Percentiles rank a stretch among this genome's conserved stretches.
phyloP scores from a whole-genome alignment of 306 rosid genomes.

The Comarum palustre region DNA sequence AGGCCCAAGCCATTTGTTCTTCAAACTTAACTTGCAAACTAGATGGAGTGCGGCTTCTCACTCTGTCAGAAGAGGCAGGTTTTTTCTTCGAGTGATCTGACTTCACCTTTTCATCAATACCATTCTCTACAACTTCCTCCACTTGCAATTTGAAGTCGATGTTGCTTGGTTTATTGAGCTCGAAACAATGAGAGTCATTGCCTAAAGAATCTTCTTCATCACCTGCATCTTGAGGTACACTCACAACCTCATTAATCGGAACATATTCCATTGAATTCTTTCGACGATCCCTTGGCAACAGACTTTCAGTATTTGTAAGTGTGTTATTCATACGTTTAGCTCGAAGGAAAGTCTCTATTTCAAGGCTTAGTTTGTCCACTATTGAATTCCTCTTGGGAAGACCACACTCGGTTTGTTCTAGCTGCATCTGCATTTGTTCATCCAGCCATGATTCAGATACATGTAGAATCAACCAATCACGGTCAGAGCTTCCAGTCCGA shows the following conservation, averaged over 20 bases:
- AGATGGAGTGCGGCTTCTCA: constrained; percentile 60
- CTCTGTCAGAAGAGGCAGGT: constrained; percentile 42
- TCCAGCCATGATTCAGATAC: constrained; percentile 97
- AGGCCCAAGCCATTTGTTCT: constrained; percentile 74
- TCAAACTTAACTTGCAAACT: constrained; percentile 74
- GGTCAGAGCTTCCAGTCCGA: constrained; percentile 51
- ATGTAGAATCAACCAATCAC: constrained; percentile 72
- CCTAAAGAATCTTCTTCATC: constrained; percentile 72
- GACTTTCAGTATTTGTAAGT: constrained; percentile 37
- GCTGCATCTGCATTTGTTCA: constrained; percentile 88
- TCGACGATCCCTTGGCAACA: constrained; percentile 45
- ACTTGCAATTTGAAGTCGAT: constrained; percentile 35
- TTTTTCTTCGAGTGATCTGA: constrained; percentile 47
- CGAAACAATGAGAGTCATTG: constrained; percentile 88
- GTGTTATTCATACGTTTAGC: constrained; percentile 45
- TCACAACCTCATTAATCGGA: constrained; percentile 66
- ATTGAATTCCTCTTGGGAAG: constrained; percentile 49
- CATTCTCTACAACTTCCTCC: constrained; percentile 35
- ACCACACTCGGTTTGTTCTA: constrained; percentile 59
- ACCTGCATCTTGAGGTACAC: constrained; percentile 73
- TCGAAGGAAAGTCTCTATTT: constrained; percentile 83
- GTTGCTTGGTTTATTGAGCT: constrained; percentile 67
- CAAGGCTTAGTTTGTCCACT: constrained; percentile 76
- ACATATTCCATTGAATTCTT: constrained; percentile 78
- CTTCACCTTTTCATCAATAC: constrained; percentile 41